These are phyloP conservation scores for Chaetomidium leptoderma DNA, from an alignment of 495 filamentous ascomycete species.

Conservation along the genomic window DNA sequence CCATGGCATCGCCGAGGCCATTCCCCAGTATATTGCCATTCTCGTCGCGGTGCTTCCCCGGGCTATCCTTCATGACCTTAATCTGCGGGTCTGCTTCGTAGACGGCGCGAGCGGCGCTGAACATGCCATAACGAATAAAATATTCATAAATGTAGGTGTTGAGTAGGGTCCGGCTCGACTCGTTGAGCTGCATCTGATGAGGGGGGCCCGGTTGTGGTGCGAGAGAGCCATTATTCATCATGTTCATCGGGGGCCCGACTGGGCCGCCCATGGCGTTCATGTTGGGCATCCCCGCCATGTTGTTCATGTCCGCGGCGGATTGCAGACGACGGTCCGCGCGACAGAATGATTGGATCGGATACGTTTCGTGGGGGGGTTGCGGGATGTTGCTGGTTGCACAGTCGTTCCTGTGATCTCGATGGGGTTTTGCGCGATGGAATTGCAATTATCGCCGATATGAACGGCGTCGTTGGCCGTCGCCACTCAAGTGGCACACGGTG, in stretches of 20 bases:
- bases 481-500: slow-evolving; percentile 7
- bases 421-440: not conserved
- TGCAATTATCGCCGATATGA: not conserved
- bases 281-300: slow-evolving; percentile 50
- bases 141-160: slow-evolving; percentile 99
- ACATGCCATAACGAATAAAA: slow-evolving; percentile 77
- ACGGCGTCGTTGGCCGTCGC: not conserved
- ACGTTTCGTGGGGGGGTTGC: not conserved
- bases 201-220: slow-evolving; percentile 33
- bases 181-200: slow-evolving; percentile 26
- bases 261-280: slow-evolving; percentile 59
- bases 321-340: slow-evolving; percentile 33
- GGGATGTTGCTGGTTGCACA: not conserved
- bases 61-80: slow-evolving; percentile 53
- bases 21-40: slow-evolving; percentile 59
- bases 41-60: slow-evolving; percentile 58
- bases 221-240: slow-evolving; percentile 64
- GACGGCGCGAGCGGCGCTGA: slow-evolving; percentile 71
- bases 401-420: not conserved
- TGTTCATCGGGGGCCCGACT: slow-evolving; percentile 59
- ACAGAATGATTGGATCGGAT: not conserved
- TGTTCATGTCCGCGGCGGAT: slow-evolving; percentile 55
- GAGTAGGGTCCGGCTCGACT: slow-evolving; percentile 50
- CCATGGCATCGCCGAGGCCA: slow-evolving; percentile 76
- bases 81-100: slow-evolving; percentile 57